These are phyloP conservation scores for Aspergillus wentii DNA, from an alignment of 495 filamentous ascomycete genomes.

Conservation along the genomic window DNA sequence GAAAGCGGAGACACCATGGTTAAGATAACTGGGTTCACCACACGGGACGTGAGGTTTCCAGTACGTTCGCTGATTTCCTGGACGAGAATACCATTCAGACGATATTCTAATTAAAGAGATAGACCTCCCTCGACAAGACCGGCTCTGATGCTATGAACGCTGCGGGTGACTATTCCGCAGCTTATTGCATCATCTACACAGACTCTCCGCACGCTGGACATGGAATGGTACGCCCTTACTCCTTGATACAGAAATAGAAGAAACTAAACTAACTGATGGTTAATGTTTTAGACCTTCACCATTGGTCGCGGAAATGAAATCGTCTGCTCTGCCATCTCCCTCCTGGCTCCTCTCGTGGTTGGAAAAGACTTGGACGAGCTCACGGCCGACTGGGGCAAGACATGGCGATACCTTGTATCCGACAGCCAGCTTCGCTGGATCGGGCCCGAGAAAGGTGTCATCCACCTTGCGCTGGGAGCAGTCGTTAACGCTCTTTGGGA, in stretches of 20 bases:
- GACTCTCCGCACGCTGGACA: slow-evolving; percentile 70
- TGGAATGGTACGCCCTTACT: slow-evolving; percentile 63
- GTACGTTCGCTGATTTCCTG: slow-evolving; percentile 30
- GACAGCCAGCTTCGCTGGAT: slow-evolving; percentile 93
- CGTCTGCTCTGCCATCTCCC: slow-evolving; percentile 78
- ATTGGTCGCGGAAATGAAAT: slow-evolving; percentile 95
- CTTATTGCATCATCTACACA: slow-evolving; percentile 88
- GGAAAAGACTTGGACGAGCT: slow-evolving; percentile 70
- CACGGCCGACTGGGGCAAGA: slow-evolving; percentile 77
- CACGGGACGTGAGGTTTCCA: slow-evolving; percentile 87
- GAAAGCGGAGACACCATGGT: slow-evolving; percentile 47
- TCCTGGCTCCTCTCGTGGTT: slow-evolving; percentile 67
- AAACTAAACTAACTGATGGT: too few relatives aligned
- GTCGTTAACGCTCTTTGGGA: slow-evolving; percentile 95
- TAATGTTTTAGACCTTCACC: slow-evolving; percentile 95
- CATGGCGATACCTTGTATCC: slow-evolving; percentile 86
- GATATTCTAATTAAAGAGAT: background rate
- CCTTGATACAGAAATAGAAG: too few relatives aligned
- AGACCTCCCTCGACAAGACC: slow-evolving; percentile 91
- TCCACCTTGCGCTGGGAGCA: slow-evolving; percentile 85
- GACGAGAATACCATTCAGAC: background rate
- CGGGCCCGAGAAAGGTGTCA: slow-evolving; percentile 92
- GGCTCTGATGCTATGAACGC: slow-evolving; percentile 98
- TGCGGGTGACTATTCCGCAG: slow-evolving; percentile 86
- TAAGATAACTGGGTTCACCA: slow-evolving; percentile 75